A percentile compares a stretch with the other conserved stretches of the same genome.
phyloP scores from a whole-genome alignment of 2,329 filamentous ascomycete species.

The Leptographium wingfieldii region DNA sequence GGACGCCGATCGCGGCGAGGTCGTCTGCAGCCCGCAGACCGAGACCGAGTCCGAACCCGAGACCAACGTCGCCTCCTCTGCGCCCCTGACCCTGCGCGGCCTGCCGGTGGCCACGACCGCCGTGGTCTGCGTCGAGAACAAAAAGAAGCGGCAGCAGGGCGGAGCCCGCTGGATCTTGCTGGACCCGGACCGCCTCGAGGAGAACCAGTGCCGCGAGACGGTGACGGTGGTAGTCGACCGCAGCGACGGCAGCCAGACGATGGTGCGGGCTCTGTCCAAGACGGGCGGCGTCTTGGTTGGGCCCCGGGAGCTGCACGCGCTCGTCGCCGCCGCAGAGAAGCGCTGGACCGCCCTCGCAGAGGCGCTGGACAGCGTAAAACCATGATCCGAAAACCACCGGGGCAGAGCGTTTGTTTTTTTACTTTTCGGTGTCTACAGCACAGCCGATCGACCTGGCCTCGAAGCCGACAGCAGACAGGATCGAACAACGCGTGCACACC shows the following conservation, averaged over 20 bases:
- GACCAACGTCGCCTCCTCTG: not conserved
- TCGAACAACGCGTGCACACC: no score
- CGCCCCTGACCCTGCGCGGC: conserved; percentile 45
- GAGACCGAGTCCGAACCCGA: not conserved
- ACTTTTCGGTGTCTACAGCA: not conserved
- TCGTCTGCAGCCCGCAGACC: conserved; percentile 50
- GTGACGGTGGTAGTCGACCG: conserved; percentile 71
- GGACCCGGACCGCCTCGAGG: conserved; percentile 85
- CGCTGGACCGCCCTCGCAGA: conserved; percentile 50
- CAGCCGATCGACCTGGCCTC: not conserved
- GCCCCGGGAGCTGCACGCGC: conserved; percentile 44
- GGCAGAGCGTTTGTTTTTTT: not conserved
- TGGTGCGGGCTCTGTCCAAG: conserved; percentile 67
- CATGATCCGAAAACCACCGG: not conserved
- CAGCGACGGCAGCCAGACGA: conserved; percentile 29
- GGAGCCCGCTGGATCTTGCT: conserved; percentile 61
- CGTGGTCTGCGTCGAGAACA: conserved; percentile 50
- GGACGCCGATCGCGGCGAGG: conserved; percentile 67
- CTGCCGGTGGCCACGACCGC: conserved; percentile 69
- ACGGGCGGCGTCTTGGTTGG: conserved; percentile 63
- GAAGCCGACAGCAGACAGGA: no score
- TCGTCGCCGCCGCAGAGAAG: conserved; percentile 46
- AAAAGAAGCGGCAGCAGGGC: conserved; percentile 34
- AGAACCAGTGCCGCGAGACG: conserved; percentile 69
- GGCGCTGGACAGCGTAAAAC: conserved; percentile 19